phyloP scores from a whole-genome alignment of 2,329 filamentous ascomycete genomes.

The Arthrobotrys sinensis region DNA sequence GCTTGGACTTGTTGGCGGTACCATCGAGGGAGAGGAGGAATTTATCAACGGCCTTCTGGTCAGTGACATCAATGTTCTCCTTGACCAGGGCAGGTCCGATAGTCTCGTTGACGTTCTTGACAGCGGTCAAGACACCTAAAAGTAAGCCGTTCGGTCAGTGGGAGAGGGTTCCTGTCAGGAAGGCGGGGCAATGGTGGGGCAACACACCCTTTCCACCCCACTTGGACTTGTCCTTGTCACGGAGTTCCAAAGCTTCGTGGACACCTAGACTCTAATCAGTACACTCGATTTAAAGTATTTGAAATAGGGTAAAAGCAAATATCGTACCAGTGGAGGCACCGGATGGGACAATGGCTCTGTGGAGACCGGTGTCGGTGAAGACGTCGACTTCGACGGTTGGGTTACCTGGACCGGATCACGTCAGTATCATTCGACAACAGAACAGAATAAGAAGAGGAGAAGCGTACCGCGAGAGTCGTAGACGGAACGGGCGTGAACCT shows the following conservation, averaged over 20 bases:
- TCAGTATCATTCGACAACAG: slow-evolving; percentile 5
- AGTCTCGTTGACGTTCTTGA: slow-evolving; percentile 85
- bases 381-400: slow-evolving; percentile 98
- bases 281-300: slow-evolving; percentile 1
- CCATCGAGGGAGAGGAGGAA: slow-evolving; percentile 90
- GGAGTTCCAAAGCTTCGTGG: slow-evolving; percentile 92
- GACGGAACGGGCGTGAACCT: slow-evolving; percentile 92
- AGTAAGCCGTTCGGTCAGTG: slow-evolving; percentile 64
- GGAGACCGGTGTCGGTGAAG: slow-evolving; percentile 94
- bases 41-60: slow-evolving; percentile 85
- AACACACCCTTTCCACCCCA: slow-evolving; percentile 84
- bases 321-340: slow-evolving; percentile 88
- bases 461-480: slow-evolving; percentile 88
- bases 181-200: slow-evolving; percentile 45
- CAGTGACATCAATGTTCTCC: slow-evolving; percentile 86
- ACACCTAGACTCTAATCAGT: slow-evolving; percentile 73
- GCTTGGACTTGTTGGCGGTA: slow-evolving; percentile 86
- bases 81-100: slow-evolving; percentile 87
- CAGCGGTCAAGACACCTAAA: slow-evolving; percentile 81
- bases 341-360: slow-evolving; percentile 97
- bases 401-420: slow-evolving; percentile 74
- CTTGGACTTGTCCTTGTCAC: slow-evolving; percentile 88
- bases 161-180: not conserved
- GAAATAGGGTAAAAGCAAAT: not conserved
- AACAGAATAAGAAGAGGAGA: not conserved